Evolutionary conservation across 805 yeast species (phyloP).

Genomic region (Candida vartiovaarae): DNA sequence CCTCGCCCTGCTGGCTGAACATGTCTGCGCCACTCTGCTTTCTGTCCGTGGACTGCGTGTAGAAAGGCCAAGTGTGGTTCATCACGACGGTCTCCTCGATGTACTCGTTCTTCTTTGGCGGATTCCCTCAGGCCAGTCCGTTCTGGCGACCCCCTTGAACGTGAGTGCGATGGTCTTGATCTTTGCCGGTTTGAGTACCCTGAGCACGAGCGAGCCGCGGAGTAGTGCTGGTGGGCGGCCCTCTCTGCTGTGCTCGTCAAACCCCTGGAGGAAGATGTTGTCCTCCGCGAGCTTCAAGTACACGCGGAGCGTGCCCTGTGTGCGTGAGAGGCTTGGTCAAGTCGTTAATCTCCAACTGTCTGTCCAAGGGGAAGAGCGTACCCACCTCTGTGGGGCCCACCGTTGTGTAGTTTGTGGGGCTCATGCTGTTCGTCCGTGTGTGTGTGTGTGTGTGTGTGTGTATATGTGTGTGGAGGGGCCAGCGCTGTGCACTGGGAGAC

Average conservation of each 20-base stretch:
- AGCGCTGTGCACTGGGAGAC: too few species aligned
- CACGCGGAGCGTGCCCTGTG: slow-evolving; percentile 59
- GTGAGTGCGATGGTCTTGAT: slow-evolving; percentile 55
- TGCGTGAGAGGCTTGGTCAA: slow-evolving; percentile 46
- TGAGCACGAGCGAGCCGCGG: slow-evolving; percentile 69
- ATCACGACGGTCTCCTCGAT: slow-evolving; percentile 60
- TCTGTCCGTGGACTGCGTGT: slow-evolving; percentile 26
- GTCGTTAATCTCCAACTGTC: slow-evolving; percentile 37
- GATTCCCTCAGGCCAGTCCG: slow-evolving; percentile 98
- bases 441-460: too few species aligned
- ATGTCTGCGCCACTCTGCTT: slow-evolving; percentile 36
- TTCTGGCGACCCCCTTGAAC: slow-evolving; percentile 63
- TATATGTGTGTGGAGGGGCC: too few species aligned
- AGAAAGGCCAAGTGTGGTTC: slow-evolving; percentile 90
- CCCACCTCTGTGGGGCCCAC: slow-evolving; percentile 4
- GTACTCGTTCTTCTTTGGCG: slow-evolving; percentile 70
- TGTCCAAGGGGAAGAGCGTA: slow-evolving; percentile 45
- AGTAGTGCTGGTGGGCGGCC: slow-evolving; percentile 71
- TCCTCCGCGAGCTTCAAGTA: slow-evolving; percentile 76
- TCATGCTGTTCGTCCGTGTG: too few species aligned
- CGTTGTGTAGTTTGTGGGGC: neutral
- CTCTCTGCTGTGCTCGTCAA: slow-evolving; percentile 53
- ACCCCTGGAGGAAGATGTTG: slow-evolving; percentile 75
- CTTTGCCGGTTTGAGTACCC: slow-evolving; percentile 66
- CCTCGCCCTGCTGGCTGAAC: slow-evolving; percentile 8